These are phyloP conservation scores for Fusarium xylarioides DNA, from an alignment of 2,329 filamentous ascomycete genomes.

Conservation along the genomic window DNA sequence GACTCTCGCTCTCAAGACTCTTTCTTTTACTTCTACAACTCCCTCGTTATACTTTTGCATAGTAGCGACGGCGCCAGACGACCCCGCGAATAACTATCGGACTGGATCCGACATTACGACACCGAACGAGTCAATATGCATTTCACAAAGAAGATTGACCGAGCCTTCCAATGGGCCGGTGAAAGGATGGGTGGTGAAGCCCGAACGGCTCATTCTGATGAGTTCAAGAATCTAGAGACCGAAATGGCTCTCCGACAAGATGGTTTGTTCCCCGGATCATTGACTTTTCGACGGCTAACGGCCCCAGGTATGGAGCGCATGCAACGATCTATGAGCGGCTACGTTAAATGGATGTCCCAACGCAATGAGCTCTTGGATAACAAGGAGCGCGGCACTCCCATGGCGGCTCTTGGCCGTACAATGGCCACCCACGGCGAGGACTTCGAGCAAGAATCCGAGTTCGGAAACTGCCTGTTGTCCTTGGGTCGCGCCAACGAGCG, in stretches of 20 bases:
- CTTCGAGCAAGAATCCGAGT: conserved; percentile 90
- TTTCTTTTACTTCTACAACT: conserved; percentile 3
- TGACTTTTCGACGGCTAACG: conserved; percentile 11
- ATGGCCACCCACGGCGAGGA: conserved; percentile 94
- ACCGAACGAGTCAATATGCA: conserved; percentile 53
- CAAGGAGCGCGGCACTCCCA: conserved; percentile 84
- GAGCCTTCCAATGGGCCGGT: conserved; percentile 97
- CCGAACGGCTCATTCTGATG: conserved; percentile 86
- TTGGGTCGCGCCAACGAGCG: conserved; percentile 87
- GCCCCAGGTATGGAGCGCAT: conserved; percentile 84
- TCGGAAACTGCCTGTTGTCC: conserved; percentile 84
- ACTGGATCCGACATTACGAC: conserved; percentile 38
- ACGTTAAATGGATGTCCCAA: conserved; percentile 88
- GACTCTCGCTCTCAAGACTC: conserved; percentile 31
- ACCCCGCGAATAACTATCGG: conserved; percentile 28
- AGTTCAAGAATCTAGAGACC: conserved; percentile 88
- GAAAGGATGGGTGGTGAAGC: conserved; percentile 94
- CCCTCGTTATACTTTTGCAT: conserved; percentile 17
- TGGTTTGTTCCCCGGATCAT: conserved; percentile 62
- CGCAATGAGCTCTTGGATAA: conserved; percentile 82
- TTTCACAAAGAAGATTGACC: conserved; percentile 86
- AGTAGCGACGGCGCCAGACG: conserved; percentile 21
- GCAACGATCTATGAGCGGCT: conserved; percentile 84
- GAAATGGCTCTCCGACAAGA: conserved; percentile 92
- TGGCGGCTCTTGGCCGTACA: conserved; percentile 80